Conservation (phyloP, 1,284 basidiomycete species). For the Heimioporus retisporus region DNA sequence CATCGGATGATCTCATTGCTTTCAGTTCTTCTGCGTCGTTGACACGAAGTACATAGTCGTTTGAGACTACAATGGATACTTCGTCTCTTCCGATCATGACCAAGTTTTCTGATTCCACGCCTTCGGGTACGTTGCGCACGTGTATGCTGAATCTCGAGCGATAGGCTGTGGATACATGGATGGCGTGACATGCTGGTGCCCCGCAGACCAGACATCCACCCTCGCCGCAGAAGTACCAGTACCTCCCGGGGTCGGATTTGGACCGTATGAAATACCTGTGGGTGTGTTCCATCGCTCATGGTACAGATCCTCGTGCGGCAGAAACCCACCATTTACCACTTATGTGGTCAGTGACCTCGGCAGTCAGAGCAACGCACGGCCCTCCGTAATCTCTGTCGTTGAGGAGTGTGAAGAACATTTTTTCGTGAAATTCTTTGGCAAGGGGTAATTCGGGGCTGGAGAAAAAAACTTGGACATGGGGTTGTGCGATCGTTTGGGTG, state of each 20-base stretch:
- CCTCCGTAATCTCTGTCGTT: neutral
- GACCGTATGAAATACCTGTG: conserved; percentile 9
- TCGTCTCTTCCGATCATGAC: conserved; percentile 7
- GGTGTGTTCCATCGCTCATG: neutral
- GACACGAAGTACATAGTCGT: neutral
- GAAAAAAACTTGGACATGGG: neutral
- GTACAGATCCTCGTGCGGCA: neutral
- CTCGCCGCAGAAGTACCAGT: conserved; percentile 6
- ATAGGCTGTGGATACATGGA: conserved; percentile 8
- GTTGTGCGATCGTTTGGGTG: neutral
- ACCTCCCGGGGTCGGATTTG: neutral
- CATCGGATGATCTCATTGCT: neutral
- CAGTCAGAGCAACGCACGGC: neutral
- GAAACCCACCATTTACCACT: conserved; percentile 15
- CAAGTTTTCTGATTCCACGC: neutral
- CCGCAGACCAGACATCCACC: conserved; percentile 7
- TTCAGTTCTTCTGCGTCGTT: neutral
- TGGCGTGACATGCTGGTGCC: neutral
- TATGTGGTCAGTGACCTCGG: conserved; percentile 14
- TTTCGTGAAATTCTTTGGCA: neutral
- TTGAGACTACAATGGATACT: neutral
- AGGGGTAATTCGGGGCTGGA: neutral
- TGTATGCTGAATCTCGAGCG: conserved; percentile 1
- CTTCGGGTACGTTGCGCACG: neutral
- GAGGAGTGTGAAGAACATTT: conserved; percentile 12